phyloP scores from a whole-genome alignment of 2,329 filamentous ascomycete genomes.

The Pseudogymnoascus sp. region DNA sequence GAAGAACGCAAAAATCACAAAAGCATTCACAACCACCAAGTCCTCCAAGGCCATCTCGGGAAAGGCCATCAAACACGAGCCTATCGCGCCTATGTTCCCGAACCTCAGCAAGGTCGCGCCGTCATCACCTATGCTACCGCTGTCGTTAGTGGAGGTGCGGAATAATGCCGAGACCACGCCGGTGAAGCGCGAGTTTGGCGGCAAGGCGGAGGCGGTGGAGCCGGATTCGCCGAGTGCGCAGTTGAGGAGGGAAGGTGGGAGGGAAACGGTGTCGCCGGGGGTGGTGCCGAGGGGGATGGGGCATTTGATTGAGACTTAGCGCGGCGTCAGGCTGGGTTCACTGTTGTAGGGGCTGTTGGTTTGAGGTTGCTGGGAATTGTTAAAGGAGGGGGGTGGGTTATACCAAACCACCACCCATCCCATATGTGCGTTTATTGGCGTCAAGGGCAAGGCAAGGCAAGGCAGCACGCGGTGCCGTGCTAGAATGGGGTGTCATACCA shows the following conservation, averaged over 20 bases:
- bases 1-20: constrained; percentile 19
- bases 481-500: not conserved
- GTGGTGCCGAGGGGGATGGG: constrained; percentile 7
- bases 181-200: not conserved
- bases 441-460: not conserved
- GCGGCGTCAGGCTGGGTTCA: too few relatives aligned
- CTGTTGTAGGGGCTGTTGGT: too few relatives aligned
- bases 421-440: not conserved
- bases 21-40: constrained; percentile 23
- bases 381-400: not conserved
- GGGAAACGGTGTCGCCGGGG: constrained; percentile 5
- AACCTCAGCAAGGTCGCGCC: constrained; percentile 13
- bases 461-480: not conserved
- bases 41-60: constrained; percentile 13
- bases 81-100: constrained; percentile 16
- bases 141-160: not conserved
- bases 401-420: not conserved
- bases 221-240: not conserved
- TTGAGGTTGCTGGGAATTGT: not conserved
- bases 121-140: not conserved
- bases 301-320: constrained; percentile 5
- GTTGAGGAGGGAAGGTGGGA: constrained; percentile 3
- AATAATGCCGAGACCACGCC: not conserved
- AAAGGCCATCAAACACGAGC: constrained; percentile 10
- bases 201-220: not conserved